A percentile compares a stretch with the other conserved stretches of the same genome.
These are phyloP conservation scores for Evernia prunastri DNA, from an alignment of 495 filamentous ascomycete genomes.

Conservation along the genomic window DNA sequence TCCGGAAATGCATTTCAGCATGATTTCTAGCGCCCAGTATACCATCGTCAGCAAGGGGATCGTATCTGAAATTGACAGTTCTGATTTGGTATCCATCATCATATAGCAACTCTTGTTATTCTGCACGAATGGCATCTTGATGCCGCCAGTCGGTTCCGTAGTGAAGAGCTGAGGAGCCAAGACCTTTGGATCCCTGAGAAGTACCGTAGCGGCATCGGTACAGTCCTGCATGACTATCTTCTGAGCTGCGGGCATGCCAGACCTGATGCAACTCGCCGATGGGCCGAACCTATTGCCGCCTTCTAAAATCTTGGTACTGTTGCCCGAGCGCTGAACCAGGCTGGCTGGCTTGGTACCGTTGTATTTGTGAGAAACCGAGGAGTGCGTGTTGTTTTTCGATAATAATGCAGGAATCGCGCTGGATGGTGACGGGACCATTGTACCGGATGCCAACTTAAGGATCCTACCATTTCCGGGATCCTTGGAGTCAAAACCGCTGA, in stretches of 20 bases:
- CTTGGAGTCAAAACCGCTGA: not conserved
- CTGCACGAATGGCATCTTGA: not conserved
- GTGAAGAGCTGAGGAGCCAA: not conserved
- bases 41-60: not conserved
- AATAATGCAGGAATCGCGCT: not conserved
- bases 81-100: not conserved
- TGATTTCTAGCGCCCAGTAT: not conserved
- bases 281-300: not conserved
- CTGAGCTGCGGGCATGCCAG: constrained; percentile 1
- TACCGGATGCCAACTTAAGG: not conserved
- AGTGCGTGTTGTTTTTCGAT: not conserved
- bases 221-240: not conserved
- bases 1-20: not conserved
- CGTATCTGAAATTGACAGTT: not conserved
- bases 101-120: not conserved
- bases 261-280: not conserved
- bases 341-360: not conserved
- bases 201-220: not conserved
- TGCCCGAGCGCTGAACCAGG: not conserved
- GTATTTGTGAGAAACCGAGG: not conserved
- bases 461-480: not conserved
- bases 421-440: not conserved
- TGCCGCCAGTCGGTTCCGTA: not conserved
- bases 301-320: not conserved
- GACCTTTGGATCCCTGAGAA: not conserved